Conservation (phyloP, 257 asterid genomes). For the Solanum appendiculatum region DNA sequence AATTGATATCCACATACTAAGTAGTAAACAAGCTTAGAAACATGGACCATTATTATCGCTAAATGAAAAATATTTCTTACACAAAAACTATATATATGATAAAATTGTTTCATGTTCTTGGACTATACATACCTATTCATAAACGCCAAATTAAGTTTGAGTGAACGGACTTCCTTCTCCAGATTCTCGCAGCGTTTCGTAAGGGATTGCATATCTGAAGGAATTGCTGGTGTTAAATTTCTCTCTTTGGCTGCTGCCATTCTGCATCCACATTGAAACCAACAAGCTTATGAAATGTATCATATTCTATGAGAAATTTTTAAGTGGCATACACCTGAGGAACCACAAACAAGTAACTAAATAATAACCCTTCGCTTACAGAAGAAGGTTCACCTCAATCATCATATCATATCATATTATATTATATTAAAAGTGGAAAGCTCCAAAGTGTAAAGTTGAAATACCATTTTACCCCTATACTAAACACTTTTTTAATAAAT, state of each 20-base stretch:
- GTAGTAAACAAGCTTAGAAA: not conserved
- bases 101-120: not conserved
- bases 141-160: slow-evolving; percentile 78
- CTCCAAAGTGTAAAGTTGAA: no score
- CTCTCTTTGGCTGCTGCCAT: slow-evolving; percentile 95
- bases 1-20: not conserved
- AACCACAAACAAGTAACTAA: not conserved
- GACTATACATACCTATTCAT: slow-evolving; percentile 57
- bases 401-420: no score
- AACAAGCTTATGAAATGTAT: not conserved
- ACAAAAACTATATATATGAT: not conserved
- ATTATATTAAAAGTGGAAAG: no score
- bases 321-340: not conserved
- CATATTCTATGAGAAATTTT: not conserved
- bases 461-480: no score
- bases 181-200: slow-evolving; percentile 76
- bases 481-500: no score
- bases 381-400: not conserved
- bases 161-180: slow-evolving; percentile 88
- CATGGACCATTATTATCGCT: not conserved
- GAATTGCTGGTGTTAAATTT: slow-evolving; percentile 53
- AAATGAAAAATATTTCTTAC: not conserved
- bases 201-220: slow-evolving; percentile 69
- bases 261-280: slow-evolving; percentile 20
- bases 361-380: not conserved